Evolutionary conservation across 306 rosid genomes (phyloP), one percentile per base, ranked within the genome.

Genomic region (Castanopsis chinensis): DNA sequence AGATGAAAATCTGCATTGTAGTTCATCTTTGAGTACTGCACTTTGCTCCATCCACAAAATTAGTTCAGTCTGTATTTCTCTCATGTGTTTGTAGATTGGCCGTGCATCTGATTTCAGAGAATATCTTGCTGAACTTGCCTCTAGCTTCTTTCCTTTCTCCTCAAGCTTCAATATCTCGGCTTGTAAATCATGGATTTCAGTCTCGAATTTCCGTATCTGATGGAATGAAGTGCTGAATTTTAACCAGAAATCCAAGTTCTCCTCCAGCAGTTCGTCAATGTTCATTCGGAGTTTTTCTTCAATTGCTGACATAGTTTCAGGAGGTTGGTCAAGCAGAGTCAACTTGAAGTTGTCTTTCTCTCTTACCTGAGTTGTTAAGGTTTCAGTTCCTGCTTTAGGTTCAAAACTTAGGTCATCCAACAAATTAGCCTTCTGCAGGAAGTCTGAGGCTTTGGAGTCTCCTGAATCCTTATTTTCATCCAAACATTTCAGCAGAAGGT

Each of bases 241-340:
- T 53, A 93, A 76, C 99, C 99, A 96, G 86, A 93, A 96, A 75
- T 65, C 90, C 49, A 96, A 85, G 89, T 96, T 96, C 82, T 96
- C 90, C 83, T 96, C 99, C 23, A 96, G 88, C 59, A 96, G 84
- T 87, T 87, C 96, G 72, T 96, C 99, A 51, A 96, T 89, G 77
- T 70, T 80, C 12, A 71, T 49, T 30, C 99, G 86, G 76, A 96
- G 91, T 63, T 82, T 88, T 76, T 90, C 90, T 85, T 96, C 99
- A 1, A 84, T 78, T 70, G 81, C 80, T 73, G 97, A 93, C 45
- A 75, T 85, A 18, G 86, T 65, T 18, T 75, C 67, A 49, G 15
- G 15, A 49, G 90, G 76, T 56, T 78, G 79, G 51, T 79, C 83
- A 61, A 81, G 30, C 13, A 77, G 35, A 37, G 88, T 79, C 25